These are phyloP conservation scores for Mychonastes homosphaera DNA, from an alignment of 139 green algal genomes.

Conservation along the genomic window DNA sequence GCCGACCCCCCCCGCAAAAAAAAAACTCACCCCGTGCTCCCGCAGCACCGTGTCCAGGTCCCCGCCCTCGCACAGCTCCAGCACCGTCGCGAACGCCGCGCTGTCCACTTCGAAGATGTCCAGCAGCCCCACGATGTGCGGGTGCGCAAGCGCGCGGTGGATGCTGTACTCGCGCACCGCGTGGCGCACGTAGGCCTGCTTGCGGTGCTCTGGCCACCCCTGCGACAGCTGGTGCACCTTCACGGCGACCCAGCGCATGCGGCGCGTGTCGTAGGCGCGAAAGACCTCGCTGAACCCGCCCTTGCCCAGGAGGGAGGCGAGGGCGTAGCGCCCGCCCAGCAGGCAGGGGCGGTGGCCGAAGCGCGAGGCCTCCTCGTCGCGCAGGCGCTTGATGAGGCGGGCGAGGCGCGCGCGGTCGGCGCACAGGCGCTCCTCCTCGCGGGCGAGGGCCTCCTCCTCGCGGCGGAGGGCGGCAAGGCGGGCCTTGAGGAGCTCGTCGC, in stretches of 20 bases:
- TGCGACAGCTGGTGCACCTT: slow-evolving; percentile 72
- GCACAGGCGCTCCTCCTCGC: slow-evolving; percentile 60
- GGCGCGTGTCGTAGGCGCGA: slow-evolving; percentile 24
- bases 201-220: slow-evolving; percentile 64
- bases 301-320: slow-evolving; percentile 79
- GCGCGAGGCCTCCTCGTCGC: slow-evolving; percentile 65
- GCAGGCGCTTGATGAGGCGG: slow-evolving; percentile 47
- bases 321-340: slow-evolving; percentile 66
- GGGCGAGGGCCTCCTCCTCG: slow-evolving; percentile 59
- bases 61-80: slow-evolving; percentile 75
- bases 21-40: slow-evolving; percentile 26
- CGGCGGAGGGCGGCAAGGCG: slow-evolving; percentile 55
- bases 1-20: not conserved
- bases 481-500: slow-evolving; percentile 75
- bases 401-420: slow-evolving; percentile 46
- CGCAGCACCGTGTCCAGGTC: slow-evolving; percentile 77
- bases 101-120: slow-evolving; percentile 92
- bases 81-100: slow-evolving; percentile 83
- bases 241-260: slow-evolving; percentile 34
- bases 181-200: slow-evolving; percentile 82
- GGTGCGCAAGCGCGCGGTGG: slow-evolving; percentile 60
- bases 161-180: slow-evolving; percentile 86
- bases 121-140: slow-evolving; percentile 63
- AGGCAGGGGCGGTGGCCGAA: slow-evolving; percentile 45
- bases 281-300: slow-evolving; percentile 92